A percentile compares a stretch with the other conserved stretches of the same genome.
phyloP scores from a whole-genome alignment of 208 protist species.

The Trypanosoma vivax region DNA sequence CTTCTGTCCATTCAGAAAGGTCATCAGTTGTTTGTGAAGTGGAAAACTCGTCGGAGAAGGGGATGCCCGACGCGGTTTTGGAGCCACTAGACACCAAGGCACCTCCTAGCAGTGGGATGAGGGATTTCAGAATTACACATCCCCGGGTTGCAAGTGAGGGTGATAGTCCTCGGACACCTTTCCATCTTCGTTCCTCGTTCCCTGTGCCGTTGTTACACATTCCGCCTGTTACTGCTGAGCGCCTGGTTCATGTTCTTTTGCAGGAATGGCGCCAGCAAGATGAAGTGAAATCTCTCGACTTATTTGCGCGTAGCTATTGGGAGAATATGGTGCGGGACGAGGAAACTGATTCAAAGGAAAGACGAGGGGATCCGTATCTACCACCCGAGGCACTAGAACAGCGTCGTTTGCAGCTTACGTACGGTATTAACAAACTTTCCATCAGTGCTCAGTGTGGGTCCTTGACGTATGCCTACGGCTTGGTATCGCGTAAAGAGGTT shows the following conservation, averaged over 20 bases:
- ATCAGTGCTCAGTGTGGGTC: conserved; percentile 36
- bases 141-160: conserved; percentile 38
- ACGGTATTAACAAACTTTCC: conserved; percentile 55
- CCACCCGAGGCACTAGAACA: background rate
- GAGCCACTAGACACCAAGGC: no score
- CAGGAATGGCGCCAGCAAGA: conserved; percentile 27
- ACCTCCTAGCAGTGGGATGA: no score
- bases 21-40: no score
- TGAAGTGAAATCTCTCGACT: conserved; percentile 4
- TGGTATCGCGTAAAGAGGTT: conserved; percentile 31
- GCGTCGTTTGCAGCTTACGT: conserved; percentile 48
- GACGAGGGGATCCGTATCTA: background rate
- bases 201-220: conserved; percentile 30
- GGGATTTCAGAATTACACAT: background rate
- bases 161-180: conserved; percentile 25
- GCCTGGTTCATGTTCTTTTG: conserved; percentile 50
- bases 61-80: no score
- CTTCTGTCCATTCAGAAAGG: background rate
- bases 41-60: no score
- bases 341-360: background rate
- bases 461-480: conserved; percentile 59
- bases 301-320: conserved; percentile 12
- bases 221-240: conserved; percentile 61
- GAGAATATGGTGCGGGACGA: background rate
- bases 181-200: conserved; percentile 34